A percentile compares a stretch with the other conserved stretches of the same genome.
phyloP scores from a whole-genome alignment of 2,329 filamentous ascomycete genomes.

The Clonostachys rhizophaga region DNA sequence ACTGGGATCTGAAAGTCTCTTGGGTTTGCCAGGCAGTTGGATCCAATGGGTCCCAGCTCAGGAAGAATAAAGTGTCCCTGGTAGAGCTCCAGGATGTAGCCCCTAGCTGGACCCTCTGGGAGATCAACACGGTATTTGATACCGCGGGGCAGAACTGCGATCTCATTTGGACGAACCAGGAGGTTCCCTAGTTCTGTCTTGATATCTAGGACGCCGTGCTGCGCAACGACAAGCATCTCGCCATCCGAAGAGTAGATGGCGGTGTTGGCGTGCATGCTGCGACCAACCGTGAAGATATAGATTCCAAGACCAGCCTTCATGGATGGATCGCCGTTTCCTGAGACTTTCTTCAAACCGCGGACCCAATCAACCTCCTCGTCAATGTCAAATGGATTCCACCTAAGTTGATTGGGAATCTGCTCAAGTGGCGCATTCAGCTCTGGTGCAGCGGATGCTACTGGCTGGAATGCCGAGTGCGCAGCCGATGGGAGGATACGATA shows the following conservation, averaged over 20 bases:
- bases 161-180: slow-evolving; percentile 58
- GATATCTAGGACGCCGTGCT: slow-evolving; percentile 60
- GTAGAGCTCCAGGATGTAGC: slow-evolving; percentile 73
- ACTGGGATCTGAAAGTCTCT: slow-evolving; percentile 72
- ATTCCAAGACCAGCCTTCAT: slow-evolving; percentile 66
- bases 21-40: slow-evolving; percentile 69
- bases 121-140: slow-evolving; percentile 57
- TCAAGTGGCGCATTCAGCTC: slow-evolving; percentile 10
- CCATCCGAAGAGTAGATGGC: slow-evolving; percentile 70
- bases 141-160: slow-evolving; percentile 58
- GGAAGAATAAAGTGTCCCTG: slow-evolving; percentile 68
- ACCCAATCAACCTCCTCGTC: slow-evolving; percentile 50
- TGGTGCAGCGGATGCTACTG: slow-evolving; percentile 24
- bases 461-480: slow-evolving; percentile 50
- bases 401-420: slow-evolving; percentile 67
- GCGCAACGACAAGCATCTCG: slow-evolving; percentile 63
- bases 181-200: slow-evolving; percentile 60
- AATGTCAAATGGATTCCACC: slow-evolving; percentile 66
- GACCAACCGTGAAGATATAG: slow-evolving; percentile 64
- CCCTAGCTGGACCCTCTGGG: slow-evolving; percentile 55
- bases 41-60: slow-evolving; percentile 69
- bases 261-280: slow-evolving; percentile 62
- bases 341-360: slow-evolving; percentile 14
- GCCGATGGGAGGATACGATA: slow-evolving; percentile 65
- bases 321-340: slow-evolving; percentile 66